Evolutionary conservation across 371 early-diverging fungal genomes (phyloP).

Genomic region (Capillidium heterosporum): DNA sequence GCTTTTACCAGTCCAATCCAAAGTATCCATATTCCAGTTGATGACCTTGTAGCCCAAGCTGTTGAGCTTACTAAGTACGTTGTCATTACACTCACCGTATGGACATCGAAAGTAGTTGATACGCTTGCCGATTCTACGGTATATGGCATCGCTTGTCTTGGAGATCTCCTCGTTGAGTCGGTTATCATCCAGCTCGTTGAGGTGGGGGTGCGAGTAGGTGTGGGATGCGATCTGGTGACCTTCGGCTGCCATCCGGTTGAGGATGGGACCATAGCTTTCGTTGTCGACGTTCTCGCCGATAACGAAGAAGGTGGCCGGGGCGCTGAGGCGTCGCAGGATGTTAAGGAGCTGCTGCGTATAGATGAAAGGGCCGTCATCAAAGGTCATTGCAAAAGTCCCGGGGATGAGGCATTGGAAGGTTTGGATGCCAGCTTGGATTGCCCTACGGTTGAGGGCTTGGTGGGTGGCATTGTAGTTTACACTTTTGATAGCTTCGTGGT

Average conservation of each 20-base stretch:
- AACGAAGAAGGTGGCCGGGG: constrained; percentile 49
- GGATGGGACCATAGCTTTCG: not conserved
- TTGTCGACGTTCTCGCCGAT: constrained; percentile 22
- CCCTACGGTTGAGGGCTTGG: not conserved
- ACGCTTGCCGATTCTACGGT: constrained; percentile 17
- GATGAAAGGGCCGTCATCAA: constrained; percentile 41
- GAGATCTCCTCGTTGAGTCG: constrained; percentile 10
- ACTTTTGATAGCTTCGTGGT: no score
- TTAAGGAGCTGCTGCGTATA: constrained; percentile 26
- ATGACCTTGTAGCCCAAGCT: constrained; percentile 6
- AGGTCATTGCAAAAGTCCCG: constrained; percentile 23
- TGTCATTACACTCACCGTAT: constrained; percentile 9
- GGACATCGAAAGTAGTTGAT: constrained; percentile 27
- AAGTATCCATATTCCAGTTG: constrained; percentile 13
- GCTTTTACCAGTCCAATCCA: constrained; percentile 8
- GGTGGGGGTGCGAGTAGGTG: constrained; percentile 26
- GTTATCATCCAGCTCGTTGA: constrained; percentile 16
- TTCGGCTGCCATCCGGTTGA: not conserved
- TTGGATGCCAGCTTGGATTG: not conserved
- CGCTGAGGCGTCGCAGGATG: constrained; percentile 15
- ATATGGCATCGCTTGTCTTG: constrained; percentile 15
- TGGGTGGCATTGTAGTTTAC: no score
- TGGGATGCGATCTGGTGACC: constrained; percentile 32
- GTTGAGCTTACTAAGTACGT: not conserved
- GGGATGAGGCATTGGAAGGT: constrained; percentile 3